A percentile compares a stretch with the other conserved stretches of the same genome.
Evolutionary conservation across 2,329 filamentous ascomycete species (phyloP).

Genomic region (Furcasterigmium furcatum): DNA sequence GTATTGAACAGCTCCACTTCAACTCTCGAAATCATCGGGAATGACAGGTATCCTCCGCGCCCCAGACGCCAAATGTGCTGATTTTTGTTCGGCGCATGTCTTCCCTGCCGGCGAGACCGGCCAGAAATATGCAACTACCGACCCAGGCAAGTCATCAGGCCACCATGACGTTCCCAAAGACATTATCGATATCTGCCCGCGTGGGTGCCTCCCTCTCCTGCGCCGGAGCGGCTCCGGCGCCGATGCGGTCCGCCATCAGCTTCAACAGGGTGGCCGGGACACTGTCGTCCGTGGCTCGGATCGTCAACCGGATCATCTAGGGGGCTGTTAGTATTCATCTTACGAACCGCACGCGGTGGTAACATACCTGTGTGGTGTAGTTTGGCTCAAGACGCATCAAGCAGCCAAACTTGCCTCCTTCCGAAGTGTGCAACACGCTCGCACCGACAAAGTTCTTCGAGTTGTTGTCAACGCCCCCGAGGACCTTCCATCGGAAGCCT

Average conservation of each 20-base stretch:
- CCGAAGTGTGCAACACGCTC: slow-evolving; percentile 77
- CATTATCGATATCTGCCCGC: slow-evolving; percentile 48
- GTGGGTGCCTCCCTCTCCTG: slow-evolving; percentile 38
- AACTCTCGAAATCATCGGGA: neutral
- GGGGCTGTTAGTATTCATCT: slow-evolving; percentile 14
- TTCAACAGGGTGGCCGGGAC: slow-evolving; percentile 79
- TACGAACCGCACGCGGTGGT: neutral
- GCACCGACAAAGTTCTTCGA: slow-evolving; percentile 90
- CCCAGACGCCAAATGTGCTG: neutral
- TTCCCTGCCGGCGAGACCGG: neutral
- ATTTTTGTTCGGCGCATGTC: too few relatives aligned
- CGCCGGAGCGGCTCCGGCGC: slow-evolving; percentile 43
- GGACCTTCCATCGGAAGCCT: slow-evolving; percentile 85
- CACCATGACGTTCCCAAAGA: slow-evolving; percentile 56
- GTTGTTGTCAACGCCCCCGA: slow-evolving; percentile 88
- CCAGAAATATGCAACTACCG: neutral
- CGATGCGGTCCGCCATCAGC: slow-evolving; percentile 81
- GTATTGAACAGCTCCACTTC: neutral
- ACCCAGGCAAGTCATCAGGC: too few relatives aligned
- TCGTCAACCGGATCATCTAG: slow-evolving; percentile 95
- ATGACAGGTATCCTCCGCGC: slow-evolving; percentile 4
- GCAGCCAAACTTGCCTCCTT: slow-evolving; percentile 90
- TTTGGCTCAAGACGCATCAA: slow-evolving; percentile 93
- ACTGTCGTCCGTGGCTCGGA: slow-evolving; percentile 88
- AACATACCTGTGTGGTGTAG: slow-evolving; percentile 74